phyloP scores from a whole-genome alignment of 495 filamentous ascomycete genomes.

The Penicillium nucicola region DNA sequence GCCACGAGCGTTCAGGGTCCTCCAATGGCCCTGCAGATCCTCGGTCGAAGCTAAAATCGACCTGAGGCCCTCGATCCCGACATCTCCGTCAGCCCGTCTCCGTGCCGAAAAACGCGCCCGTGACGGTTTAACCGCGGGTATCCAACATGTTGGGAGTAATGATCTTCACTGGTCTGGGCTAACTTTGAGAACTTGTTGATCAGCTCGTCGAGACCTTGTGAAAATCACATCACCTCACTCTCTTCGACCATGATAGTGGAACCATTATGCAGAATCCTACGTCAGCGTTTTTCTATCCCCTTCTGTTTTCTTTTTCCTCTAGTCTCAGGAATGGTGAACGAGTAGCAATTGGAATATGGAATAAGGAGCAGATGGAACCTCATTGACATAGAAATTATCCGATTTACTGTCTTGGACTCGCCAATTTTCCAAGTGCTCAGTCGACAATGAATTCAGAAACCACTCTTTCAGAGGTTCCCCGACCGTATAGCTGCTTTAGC shows the following conservation, averaged over 20 bases:
- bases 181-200: conserved; percentile 3
- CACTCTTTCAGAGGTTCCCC: conserved; percentile 1
- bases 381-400: background rate
- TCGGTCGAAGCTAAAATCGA: background rate
- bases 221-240: conserved; percentile 1
- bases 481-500: conserved; percentile 14
- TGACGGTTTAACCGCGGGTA: background rate
- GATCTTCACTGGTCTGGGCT: background rate
- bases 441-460: conserved; percentile 6
- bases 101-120: background rate
- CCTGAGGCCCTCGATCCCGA: background rate
- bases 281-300: background rate
- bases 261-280: background rate
- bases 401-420: background rate
- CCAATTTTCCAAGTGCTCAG: background rate
- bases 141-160: background rate
- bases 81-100: background rate
- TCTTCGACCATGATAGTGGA: conserved; percentile 1
- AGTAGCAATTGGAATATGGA: background rate
- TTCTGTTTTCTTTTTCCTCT: background rate
- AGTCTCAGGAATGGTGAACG: background rate
- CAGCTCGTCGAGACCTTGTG: background rate
- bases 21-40: background rate
- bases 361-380: background rate
- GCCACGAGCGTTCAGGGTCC: background rate